Evolutionary conservation across 306 rosid genomes (phyloP).

Genomic region (Senna siamea): DNA sequence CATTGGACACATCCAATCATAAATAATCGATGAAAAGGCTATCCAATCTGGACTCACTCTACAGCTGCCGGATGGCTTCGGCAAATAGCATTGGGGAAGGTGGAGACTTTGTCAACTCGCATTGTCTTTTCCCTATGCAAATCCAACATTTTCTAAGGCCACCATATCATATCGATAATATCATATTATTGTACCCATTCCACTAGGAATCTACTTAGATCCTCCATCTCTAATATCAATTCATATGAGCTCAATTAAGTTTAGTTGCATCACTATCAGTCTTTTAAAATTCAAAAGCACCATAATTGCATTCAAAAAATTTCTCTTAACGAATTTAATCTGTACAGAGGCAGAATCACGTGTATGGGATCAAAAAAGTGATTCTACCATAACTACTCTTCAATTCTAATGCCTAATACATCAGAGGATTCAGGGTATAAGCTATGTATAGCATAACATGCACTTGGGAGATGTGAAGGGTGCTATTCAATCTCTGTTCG

Average conservation of each 20-base stretch:
- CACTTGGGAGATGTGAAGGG: too few relatives aligned
- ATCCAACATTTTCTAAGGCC: not conserved
- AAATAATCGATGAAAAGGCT: conserved; percentile 13
- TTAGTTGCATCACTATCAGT: too few relatives aligned
- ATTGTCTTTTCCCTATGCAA: not conserved
- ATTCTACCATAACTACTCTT: conserved; percentile 25
- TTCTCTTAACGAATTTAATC: conserved; percentile 5
- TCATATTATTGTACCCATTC: not conserved
- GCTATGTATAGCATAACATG: too few relatives aligned
- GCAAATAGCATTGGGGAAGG: not conserved
- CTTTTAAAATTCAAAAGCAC: not conserved
- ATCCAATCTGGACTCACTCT: conserved; percentile 33
- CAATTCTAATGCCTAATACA: too few relatives aligned
- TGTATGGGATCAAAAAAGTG: conserved; percentile 9
- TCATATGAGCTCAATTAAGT: not conserved
- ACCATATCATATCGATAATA: too few relatives aligned
- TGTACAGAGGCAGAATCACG: conserved; percentile 33
- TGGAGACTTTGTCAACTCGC: not conserved
- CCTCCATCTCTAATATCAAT: too few relatives aligned
- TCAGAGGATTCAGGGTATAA: too few relatives aligned
- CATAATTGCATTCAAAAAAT: not conserved
- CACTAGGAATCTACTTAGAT: not conserved
- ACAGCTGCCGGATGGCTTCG: conserved; percentile 11
- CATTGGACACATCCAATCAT: not conserved
- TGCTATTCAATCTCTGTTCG: conserved; percentile 35